phyloP scores from a whole-genome alignment of 2,329 filamentous ascomycete species.

The Apiospora koreana region DNA sequence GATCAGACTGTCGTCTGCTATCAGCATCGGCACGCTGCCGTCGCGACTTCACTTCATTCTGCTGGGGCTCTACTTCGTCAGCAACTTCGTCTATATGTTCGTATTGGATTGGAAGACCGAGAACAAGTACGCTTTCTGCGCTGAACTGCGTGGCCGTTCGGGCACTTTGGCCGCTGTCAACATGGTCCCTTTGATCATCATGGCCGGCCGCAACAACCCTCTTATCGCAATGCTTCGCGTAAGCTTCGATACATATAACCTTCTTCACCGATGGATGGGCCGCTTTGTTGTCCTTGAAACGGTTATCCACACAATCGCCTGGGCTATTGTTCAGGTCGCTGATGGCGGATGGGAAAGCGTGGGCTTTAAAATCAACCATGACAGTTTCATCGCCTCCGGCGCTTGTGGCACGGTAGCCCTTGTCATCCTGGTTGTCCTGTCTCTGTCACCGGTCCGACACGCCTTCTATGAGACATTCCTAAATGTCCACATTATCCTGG shows the following conservation, averaged over 20 bases:
- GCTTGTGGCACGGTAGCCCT: constrained; percentile 63
- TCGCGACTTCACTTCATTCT: constrained; percentile 64
- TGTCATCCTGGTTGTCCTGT: constrained; percentile 65
- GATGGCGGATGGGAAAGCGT: constrained; percentile 65
- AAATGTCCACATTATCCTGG: constrained; percentile 79
- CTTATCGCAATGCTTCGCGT: constrained; percentile 80
- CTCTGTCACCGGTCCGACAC: constrained; percentile 80
- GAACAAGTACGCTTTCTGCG: constrained; percentile 66
- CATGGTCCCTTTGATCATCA: constrained; percentile 86
- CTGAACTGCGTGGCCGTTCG: constrained; percentile 82
- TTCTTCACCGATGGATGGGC: constrained; percentile 82
- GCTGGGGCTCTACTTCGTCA: constrained; percentile 56
- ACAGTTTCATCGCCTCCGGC: constrained; percentile 67
- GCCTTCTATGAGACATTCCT: constrained; percentile 98
- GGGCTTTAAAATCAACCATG: constrained; percentile 51
- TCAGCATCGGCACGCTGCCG: constrained; percentile 61
- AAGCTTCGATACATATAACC: constrained; percentile 96
- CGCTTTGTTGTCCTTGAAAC: constrained; percentile 70
- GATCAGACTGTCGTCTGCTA: constrained; percentile 59
- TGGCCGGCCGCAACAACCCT: constrained; percentile 92
- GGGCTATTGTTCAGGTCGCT: constrained; percentile 70
- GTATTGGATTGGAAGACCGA: constrained; percentile 59
- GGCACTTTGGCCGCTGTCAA: constrained; percentile 85
- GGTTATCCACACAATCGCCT: constrained; percentile 71
- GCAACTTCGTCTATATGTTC: constrained; percentile 65